Base-by-base conservation (phyloP, 108 stramenopile species). In the Cyclotella baltica region DNA sequence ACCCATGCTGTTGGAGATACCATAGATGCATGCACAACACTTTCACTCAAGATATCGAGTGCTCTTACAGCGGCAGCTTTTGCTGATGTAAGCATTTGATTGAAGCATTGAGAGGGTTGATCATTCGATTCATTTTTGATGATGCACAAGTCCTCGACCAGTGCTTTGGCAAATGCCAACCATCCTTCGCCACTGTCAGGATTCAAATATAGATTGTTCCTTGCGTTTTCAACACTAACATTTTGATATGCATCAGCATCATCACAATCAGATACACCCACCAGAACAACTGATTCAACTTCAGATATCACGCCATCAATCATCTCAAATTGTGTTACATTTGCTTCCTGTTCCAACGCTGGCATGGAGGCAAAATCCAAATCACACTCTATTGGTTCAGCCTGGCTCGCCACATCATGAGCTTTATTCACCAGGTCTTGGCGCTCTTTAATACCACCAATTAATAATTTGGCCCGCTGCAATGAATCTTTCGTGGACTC, bases 141-240 rank as follows among this genome's bases (percentile, higher is more conserved):
- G 53, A 19, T 27, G 0, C 59, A 72, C 57, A 59, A 40, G 6
- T 73, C 72, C 33, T 35, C 33, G 1, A 62, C 50, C 3, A 78
- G 77, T 67, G 38, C 52, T 30, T 67, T 78, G 31, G 77, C 77
- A 20, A 78, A 77, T 30, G 23, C 22, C 31, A 83, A 52, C 81
- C 81, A 83, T 59, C 47, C 56, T 47, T 83, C 81, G 23, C 81
- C 81, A 36, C 58, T 78, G 18, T 83, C 81, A 43, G 81, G 77
- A 75, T 83, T 75, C n/a, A 74, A 52, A 35, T 50, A 56, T 5
- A 78, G 72, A 2, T 19, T 52, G 23, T 78, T 56, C 50, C 55
- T 74, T 4, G 37, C 15, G 22, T 73, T 28, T 43, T 33, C 29
- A 51, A 74, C 47, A 23, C 55, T 43, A 34, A 33, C 28, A 4